Conservation (phyloP, 495 filamentous ascomycete genomes). For the Sabuloglossum arenarium region DNA sequence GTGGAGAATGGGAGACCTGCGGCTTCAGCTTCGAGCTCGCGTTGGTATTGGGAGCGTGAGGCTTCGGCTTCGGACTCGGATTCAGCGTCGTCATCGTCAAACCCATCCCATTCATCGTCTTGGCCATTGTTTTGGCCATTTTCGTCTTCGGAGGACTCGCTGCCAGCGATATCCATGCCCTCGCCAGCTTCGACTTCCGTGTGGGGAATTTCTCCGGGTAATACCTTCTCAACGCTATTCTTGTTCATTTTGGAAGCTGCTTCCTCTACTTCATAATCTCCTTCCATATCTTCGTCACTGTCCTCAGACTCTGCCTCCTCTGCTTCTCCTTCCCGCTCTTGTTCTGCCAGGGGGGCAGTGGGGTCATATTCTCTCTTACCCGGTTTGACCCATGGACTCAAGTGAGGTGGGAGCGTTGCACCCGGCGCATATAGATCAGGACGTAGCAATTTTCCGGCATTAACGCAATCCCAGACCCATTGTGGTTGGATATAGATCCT, state of each 20-base stretch:
- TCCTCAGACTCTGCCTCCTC: slow-evolving; percentile 46
- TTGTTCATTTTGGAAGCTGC: slow-evolving; percentile 16
- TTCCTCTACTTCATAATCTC: slow-evolving; percentile 21
- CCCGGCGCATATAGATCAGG: slow-evolving; percentile 83
- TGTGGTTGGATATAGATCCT: slow-evolving; percentile 88
- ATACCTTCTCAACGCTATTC: slow-evolving; percentile 20
- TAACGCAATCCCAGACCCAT: slow-evolving; percentile 95
- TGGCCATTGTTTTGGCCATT: slow-evolving; percentile 20
- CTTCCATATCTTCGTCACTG: slow-evolving; percentile 31
- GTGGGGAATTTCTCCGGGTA: not conserved
- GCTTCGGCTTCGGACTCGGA: slow-evolving; percentile 26
- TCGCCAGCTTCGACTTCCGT: slow-evolving; percentile 21
- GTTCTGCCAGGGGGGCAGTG: slow-evolving; percentile 47
- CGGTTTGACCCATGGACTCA: slow-evolving; percentile 89
- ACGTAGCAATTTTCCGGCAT: slow-evolving; percentile 67
- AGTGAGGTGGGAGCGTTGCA: slow-evolving; percentile 70
- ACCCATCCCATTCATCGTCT: slow-evolving; percentile 16
- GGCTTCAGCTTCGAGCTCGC: slow-evolving; percentile 81
- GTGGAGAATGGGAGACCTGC: slow-evolving; percentile 27
- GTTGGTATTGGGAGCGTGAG: slow-evolving; percentile 43
- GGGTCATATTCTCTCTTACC: slow-evolving; percentile 77
- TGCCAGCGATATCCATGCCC: slow-evolving; percentile 37
- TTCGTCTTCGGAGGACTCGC: slow-evolving; percentile 24
- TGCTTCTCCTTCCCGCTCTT: slow-evolving; percentile 64
- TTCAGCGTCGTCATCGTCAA: slow-evolving; percentile 6